Conservation (phyloP, 1,284 basidiomycete species). For the Tylopilus sp. region DNA sequence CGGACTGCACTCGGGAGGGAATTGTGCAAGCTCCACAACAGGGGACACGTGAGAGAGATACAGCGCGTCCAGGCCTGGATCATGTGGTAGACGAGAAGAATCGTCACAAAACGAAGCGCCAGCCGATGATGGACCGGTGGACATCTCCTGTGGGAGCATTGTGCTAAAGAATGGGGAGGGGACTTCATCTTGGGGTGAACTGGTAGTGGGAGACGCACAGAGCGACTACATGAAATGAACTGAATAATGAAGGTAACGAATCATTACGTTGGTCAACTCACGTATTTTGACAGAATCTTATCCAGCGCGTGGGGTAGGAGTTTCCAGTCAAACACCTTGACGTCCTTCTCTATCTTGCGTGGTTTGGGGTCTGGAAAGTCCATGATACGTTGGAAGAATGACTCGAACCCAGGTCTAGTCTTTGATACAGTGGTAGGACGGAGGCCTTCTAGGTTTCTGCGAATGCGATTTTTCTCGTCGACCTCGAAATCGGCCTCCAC, state of each 20-base stretch:
- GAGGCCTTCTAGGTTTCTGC: constrained; percentile 91
- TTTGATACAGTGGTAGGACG: constrained; percentile 90
- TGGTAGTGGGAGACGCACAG: constrained; percentile 32
- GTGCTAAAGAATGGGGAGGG: constrained; percentile 4
- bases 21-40: constrained; percentile 11
- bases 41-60: constrained; percentile 31
- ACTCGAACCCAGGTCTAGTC: constrained; percentile 73
- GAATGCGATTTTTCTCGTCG: constrained; percentile 95
- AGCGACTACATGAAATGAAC: constrained; percentile 41
- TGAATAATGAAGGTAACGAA: constrained; percentile 1
- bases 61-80: constrained; percentile 17
- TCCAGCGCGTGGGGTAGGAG: constrained; percentile 78
- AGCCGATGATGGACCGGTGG: not conserved
- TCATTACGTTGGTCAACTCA: constrained; percentile 44
- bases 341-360: constrained; percentile 95
- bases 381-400: constrained; percentile 95
- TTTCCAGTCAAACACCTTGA: constrained; percentile 97
- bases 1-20: constrained; percentile 18
- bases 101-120: constrained; percentile 15
- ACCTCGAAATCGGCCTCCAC: constrained; percentile 84
- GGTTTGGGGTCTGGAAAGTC: constrained; percentile 92
- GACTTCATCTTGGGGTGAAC: constrained; percentile 6
- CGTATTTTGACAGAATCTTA: constrained; percentile 95
- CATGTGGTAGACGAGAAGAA: constrained; percentile 11
- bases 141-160: constrained; percentile 2